Evolutionary conservation across 2,329 filamentous ascomycete species (phyloP).

Genomic region (Chaetothyriales sp.): DNA sequence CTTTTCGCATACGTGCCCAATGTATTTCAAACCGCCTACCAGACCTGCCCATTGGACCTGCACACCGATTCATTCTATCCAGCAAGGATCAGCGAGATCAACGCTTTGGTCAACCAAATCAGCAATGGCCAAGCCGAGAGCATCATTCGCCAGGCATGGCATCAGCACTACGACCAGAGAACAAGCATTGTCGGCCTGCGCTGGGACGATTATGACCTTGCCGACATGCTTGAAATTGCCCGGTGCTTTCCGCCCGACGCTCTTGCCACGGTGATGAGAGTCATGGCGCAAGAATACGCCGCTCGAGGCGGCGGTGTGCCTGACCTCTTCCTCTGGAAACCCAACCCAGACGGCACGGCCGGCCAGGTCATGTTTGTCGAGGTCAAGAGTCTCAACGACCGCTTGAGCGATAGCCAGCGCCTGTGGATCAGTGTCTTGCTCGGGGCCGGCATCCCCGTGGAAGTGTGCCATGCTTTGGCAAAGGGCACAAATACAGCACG

Average conservation of each 20-base stretch:
- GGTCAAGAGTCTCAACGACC: slow-evolving; percentile 78
- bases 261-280: slow-evolving; percentile 73
- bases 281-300: slow-evolving; percentile 89
- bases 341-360: slow-evolving; percentile 6
- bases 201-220: slow-evolving; percentile 64
- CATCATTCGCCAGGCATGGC: slow-evolving; percentile 57
- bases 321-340: slow-evolving; percentile 79
- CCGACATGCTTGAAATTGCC: slow-evolving; percentile 67
- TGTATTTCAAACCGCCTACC: slow-evolving; percentile 90
- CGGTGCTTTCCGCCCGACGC: slow-evolving; percentile 66
- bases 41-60: slow-evolving; percentile 84
- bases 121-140: slow-evolving; percentile 61
- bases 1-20: slow-evolving; percentile 89
- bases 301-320: slow-evolving; percentile 77
- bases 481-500: slow-evolving; percentile 27
- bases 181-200: slow-evolving; percentile 86
- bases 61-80: slow-evolving; percentile 89
- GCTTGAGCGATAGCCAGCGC: slow-evolving; percentile 86
- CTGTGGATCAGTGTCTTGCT: slow-evolving; percentile 93
- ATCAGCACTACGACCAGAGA: slow-evolving; percentile 50
- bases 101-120: slow-evolving; percentile 71
- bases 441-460: slow-evolving; percentile 71
- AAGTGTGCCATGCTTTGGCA: slow-evolving; percentile 57
- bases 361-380: slow-evolving; percentile 61
- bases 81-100: slow-evolving; percentile 75